Base-by-base conservation (phyloP, 2,329 filamentous ascomycete genomes). In the Zalaria sp. region DNA sequence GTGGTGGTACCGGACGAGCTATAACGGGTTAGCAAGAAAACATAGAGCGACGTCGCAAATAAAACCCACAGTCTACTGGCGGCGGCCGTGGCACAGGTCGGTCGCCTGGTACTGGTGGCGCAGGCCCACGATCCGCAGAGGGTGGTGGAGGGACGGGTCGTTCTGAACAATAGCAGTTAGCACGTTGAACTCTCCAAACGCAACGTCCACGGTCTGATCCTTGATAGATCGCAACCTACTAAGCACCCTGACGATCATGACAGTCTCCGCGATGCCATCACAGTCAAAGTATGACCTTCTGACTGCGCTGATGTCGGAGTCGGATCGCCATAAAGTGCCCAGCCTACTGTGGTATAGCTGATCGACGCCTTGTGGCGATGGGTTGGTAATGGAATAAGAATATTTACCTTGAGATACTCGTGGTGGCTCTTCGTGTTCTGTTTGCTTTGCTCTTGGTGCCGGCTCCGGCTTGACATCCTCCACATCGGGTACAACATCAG, bases 1-100 rank as follows among this genome's bases (percentile, higher is more conserved):
- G 64, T 39, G 73, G 68, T 34, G 74, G 75, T 2, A 70, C 66
- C 37, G 80, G 76, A 38, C 80, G 81, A 52, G 75, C 81, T 86
- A 52, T 4, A 34, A 31, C 1, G 2, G 38, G 40, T 44, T 25
- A 45, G 41, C 27, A 7, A 31, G 9, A 9, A 18, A 18, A 18
- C 18, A 18, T 18, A 18, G 18, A 18, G 18, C 18, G 18, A 18
- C 18, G 18, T 18, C 18, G 18, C 18, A 18, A 18, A 18, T 18
- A 18, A 18, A 18, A 60, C 35, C 61, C 57, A 39, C 61, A 58
- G 28, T 62, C 58, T 35, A 57, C 49, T 25, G 61, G 55, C 10
- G 67, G 67, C 36, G 65, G 63, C 26, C 61, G 58, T 37, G 68
- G 65, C 34, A 57, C 57, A 34, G 65, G 53, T 36, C 64, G 64